A percentile compares a stretch with the other conserved stretches of the same genome.
phyloP scores from a whole-genome alignment of 495 filamentous ascomycete genomes.

The Parmelia sp. region DNA sequence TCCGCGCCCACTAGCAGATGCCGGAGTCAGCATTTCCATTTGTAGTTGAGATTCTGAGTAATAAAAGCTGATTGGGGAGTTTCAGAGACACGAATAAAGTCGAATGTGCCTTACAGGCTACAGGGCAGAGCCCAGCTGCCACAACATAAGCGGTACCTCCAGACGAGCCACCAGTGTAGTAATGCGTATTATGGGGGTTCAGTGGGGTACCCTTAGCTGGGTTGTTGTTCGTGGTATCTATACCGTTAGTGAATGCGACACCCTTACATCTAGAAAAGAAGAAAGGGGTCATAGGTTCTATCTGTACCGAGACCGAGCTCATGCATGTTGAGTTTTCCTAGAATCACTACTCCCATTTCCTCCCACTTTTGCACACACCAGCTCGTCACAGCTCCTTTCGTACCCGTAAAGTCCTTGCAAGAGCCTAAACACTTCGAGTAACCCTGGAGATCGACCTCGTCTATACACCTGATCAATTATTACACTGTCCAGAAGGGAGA shows the following conservation, averaged over 20 bases:
- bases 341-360: conserved; percentile 71
- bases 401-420: conserved; percentile 46
- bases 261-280: background rate
- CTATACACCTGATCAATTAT: conserved; percentile 27
- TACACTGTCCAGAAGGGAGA: background rate
- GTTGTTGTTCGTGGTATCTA: conserved; percentile 80
- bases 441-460: conserved; percentile 71
- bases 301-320: conserved; percentile 66
- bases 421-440: conserved; percentile 62
- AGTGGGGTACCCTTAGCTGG: conserved; percentile 70
- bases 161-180: conserved; percentile 87
- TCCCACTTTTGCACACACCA: conserved; percentile 74
- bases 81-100: too few species aligned
- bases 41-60: too few species aligned
- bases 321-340: conserved; percentile 90
- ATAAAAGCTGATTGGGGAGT: too few species aligned
- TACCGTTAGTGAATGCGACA: conserved; percentile 9
- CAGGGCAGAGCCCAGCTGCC: conserved; percentile 66
- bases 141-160: conserved; percentile 78
- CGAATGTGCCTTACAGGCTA: too few species aligned
- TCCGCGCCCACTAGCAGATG: conserved; percentile 88
- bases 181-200: conserved; percentile 73
- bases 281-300: background rate
- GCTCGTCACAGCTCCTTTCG: conserved; percentile 46
- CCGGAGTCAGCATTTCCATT: too few species aligned